phyloP scores from a whole-genome alignment of 805 yeast genomes.

The Barnettozyma vustinii region DNA sequence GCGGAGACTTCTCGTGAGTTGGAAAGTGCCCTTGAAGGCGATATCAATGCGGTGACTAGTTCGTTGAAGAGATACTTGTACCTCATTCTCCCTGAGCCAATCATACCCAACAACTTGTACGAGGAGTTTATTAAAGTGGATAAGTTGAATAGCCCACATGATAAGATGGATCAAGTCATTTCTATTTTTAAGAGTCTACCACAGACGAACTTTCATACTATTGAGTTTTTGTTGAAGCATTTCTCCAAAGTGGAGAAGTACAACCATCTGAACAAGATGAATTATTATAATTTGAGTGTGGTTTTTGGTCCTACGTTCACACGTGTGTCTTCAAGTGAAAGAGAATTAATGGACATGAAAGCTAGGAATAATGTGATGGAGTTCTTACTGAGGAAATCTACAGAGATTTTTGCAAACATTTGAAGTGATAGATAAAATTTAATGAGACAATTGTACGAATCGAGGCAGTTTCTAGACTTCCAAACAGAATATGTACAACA shows the following conservation, averaged over 20 bases:
- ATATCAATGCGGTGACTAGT: slow-evolving; percentile 81
- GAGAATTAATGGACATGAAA: slow-evolving; percentile 82
- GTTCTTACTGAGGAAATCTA: slow-evolving; percentile 50
- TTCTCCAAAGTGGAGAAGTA: slow-evolving; percentile 51
- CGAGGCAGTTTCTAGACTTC: neutral
- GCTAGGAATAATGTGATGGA: slow-evolving; percentile 75
- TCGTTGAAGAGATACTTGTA: slow-evolving; percentile 85
- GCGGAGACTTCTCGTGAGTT: slow-evolving; percentile 31
- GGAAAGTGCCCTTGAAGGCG: slow-evolving; percentile 42
- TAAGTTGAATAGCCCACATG: slow-evolving; percentile 23
- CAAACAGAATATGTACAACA: neutral
- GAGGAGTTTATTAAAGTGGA: slow-evolving; percentile 58
- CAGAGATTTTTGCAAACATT: slow-evolving; percentile 28
- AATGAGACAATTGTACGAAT: neutral
- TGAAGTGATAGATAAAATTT: neutral
- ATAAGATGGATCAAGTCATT: slow-evolving; percentile 35
- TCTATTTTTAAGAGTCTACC: slow-evolving; percentile 54
- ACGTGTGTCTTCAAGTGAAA: slow-evolving; percentile 70
- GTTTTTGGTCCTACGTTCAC: slow-evolving; percentile 94
- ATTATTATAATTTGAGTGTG: slow-evolving; percentile 71
- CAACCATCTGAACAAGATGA: slow-evolving; percentile 70
- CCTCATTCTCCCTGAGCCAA: slow-evolving; percentile 69
- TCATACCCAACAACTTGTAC: slow-evolving; percentile 67
- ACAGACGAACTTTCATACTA: slow-evolving; percentile 53
- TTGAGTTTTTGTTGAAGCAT: slow-evolving; percentile 58